Base-by-base conservation (phyloP, 805 yeast species). In the Nadsonia fulvescens region DNA sequence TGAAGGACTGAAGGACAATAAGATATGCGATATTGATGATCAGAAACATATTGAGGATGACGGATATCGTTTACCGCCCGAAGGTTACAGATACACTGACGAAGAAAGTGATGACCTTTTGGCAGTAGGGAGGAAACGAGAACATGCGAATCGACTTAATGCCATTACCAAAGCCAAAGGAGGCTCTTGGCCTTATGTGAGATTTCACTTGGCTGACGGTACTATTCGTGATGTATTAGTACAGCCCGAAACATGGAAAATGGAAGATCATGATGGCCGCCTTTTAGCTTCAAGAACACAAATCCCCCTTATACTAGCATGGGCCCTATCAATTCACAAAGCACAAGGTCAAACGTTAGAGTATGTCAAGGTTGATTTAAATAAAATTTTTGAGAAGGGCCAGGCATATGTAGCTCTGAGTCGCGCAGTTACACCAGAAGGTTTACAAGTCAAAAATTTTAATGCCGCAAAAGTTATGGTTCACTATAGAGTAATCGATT, bases 401-500 rank as follows among this genome's bases (percentile, higher is more conserved):
- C 98, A 89, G 46, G 91, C 93, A 0, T 89, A 89, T 44, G 98
- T 89, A 15, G 98, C 96, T 0, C 53, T 89, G 16, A 78, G 93
- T 8, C 65, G 98, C 47, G 96, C 95, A 1, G 75, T 73, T 1
- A 63, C 75, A 12, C 61, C 92, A 39, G 68, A 69, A 3, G 93
- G 93, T 0, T 55, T 89, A 14, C 93, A 81, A 40, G 77, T 89
- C 2, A 47, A 67, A 28, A 73, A 79, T 38, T 89, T 89, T 46
- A 57, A 67, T 29, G 62, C 60, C 17, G 41, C 45, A 1, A 70
- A 66, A 41, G 78, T 89, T 9, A 57, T 49, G 41, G 76, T 86
- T 0, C 79, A 82, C 49, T 58, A 58, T 1, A 65, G 59, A 36
- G 98, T 89, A 3, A 56, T 58, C 11, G 56, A 61, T 7, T 89